Conservation (phyloP, 257 asterid genomes). For the Lavandula angustifolia region DNA sequence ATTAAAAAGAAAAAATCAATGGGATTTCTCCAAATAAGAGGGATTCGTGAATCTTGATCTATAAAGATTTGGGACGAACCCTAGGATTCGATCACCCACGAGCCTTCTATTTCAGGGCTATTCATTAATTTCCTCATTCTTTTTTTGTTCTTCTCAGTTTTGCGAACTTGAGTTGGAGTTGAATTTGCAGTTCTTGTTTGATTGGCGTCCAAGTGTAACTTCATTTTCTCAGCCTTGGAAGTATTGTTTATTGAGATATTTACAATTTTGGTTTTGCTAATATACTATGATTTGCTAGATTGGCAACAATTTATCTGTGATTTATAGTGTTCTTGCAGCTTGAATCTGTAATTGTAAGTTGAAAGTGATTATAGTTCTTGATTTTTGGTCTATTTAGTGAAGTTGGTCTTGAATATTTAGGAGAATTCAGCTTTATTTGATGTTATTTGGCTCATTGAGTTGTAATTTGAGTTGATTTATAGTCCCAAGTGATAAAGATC, state of each 20-base stretch:
- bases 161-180: conserved; percentile 1
- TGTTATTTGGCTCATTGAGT: conserved; percentile 18
- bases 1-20: neutral
- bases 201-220: conserved; percentile 13
- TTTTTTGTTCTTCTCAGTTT: neutral
- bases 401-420: neutral
- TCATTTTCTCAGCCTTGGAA: conserved; percentile 6
- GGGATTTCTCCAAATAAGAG: conserved; percentile 20
- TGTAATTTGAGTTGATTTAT: conserved; percentile 10
- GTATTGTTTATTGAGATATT: neutral
- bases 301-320: neutral
- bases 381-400: conserved; percentile 8
- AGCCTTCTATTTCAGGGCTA: conserved; percentile 33
- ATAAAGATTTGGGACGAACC: conserved; percentile 41
- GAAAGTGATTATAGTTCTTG: conserved; percentile 18
- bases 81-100: conserved; percentile 35
- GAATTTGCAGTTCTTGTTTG: neutral
- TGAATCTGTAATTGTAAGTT: conserved; percentile 16
- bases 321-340: conserved; percentile 21
- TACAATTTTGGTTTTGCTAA: neutral
- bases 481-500: neutral
- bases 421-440: conserved; percentile 28
- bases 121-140: conserved; percentile 23
- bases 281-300: conserved; percentile 7
- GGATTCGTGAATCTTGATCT: conserved; percentile 40